Conservation (phyloP, 352 stramenopile genomes). For the Elongisporangium undulatum region DNA sequence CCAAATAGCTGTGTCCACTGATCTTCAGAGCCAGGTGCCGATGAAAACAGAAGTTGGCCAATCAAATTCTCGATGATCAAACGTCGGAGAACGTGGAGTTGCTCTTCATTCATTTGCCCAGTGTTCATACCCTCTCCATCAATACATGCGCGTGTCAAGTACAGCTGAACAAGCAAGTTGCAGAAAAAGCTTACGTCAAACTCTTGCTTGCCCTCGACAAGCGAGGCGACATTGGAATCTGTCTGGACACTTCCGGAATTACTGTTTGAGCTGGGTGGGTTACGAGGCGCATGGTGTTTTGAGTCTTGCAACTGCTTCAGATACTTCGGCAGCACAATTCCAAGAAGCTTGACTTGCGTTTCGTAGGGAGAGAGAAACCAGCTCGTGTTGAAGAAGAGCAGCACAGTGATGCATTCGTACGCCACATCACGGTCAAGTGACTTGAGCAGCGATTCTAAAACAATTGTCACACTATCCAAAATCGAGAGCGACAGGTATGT, state of each 20-base stretch:
- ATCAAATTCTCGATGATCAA: conserved; percentile 72
- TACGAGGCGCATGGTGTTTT: conserved; percentile 2
- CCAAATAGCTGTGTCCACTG: conserved; percentile 69
- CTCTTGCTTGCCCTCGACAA: conserved; percentile 20
- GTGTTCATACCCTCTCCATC: conserved; percentile 18
- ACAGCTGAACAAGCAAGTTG: conserved; percentile 68
- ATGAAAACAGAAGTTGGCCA: conserved; percentile 54
- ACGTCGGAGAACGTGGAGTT: conserved; percentile 33
- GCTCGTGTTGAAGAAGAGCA: conserved; percentile 76
- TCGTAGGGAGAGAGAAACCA: conserved; percentile 80
- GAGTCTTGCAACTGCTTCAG: conserved; percentile 44
- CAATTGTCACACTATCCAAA: conserved; percentile 52
- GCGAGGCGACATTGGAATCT: conserved; percentile 9
- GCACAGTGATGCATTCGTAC: conserved; percentile 43
- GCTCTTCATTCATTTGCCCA: conserved; percentile 27
- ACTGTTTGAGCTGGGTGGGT: neutral
- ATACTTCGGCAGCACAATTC: conserved; percentile 56
- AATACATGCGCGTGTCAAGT: conserved; percentile 20
- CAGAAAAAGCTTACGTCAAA: conserved; percentile 78
- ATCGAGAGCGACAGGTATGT: conserved; percentile 57
- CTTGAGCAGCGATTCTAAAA: conserved; percentile 57
- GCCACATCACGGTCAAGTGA: conserved; percentile 24
- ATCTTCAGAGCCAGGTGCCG: conserved; percentile 21
- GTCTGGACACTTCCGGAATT: neutral
- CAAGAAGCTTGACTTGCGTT: conserved; percentile 64